Conservation (phyloP, 2,329 filamentous ascomycete genomes). For the Lachnellula willkommii region DNA sequence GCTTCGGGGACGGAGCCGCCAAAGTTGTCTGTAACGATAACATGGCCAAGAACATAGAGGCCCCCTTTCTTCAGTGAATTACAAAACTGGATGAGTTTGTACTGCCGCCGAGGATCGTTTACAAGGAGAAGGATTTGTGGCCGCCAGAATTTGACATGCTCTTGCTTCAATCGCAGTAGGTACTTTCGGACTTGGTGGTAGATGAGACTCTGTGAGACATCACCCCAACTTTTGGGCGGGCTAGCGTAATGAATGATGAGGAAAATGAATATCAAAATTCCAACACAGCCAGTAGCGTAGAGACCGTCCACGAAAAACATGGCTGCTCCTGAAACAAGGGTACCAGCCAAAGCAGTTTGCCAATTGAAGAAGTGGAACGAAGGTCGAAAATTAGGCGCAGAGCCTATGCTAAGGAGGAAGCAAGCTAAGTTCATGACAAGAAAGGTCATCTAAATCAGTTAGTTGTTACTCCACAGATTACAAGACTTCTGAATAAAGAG, state of each 20-base stretch:
- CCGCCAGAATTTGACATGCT: slow-evolving; percentile 92
- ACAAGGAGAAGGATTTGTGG: slow-evolving; percentile 81
- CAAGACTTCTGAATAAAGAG: not conserved
- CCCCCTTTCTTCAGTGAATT: slow-evolving; percentile 87
- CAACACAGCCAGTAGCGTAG: slow-evolving; percentile 71
- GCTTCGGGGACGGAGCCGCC: slow-evolving; percentile 72
- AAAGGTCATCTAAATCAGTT: slow-evolving; percentile 65
- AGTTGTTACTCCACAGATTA: not conserved
- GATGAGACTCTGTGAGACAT: slow-evolving; percentile 83
- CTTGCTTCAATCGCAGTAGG: slow-evolving; percentile 71
- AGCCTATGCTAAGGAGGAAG: slow-evolving; percentile 79
- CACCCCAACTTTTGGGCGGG: slow-evolving; percentile 83
- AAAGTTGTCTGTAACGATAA: slow-evolving; percentile 83
- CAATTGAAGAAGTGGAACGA: slow-evolving; percentile 87
- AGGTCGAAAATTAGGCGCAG: slow-evolving; percentile 82
- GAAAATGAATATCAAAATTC: slow-evolving; percentile 70
- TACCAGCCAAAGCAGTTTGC: slow-evolving; percentile 71
- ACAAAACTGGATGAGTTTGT: slow-evolving; percentile 82
- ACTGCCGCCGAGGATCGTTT: slow-evolving; percentile 76
- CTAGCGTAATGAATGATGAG: slow-evolving; percentile 79
- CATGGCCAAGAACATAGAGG: slow-evolving; percentile 76
- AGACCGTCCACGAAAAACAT: slow-evolving; percentile 90
- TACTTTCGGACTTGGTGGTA: slow-evolving; percentile 88
- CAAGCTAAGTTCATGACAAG: slow-evolving; percentile 84
- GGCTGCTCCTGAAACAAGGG: slow-evolving; percentile 68